These are phyloP conservation scores for Lodderomyces jiufengensis DNA, from an alignment of 1,139 yeast species.

Conservation along the genomic window DNA sequence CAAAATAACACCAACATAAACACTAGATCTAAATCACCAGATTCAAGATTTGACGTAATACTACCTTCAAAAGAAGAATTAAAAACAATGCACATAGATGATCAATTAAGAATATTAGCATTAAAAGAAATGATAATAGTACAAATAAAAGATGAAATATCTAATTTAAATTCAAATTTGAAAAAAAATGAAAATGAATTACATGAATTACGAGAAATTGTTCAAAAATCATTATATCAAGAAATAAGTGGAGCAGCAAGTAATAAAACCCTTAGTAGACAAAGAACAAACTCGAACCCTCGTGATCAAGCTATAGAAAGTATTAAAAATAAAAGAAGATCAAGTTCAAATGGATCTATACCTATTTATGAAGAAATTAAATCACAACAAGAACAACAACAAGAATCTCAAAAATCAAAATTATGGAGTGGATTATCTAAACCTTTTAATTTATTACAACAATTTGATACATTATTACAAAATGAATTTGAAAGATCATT, in stretches of 20 bases:
- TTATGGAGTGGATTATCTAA: constrained; percentile 38
- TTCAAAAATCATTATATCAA: constrained; percentile 38
- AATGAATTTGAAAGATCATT: constrained; percentile 59
- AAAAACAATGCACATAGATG: constrained; percentile 40
- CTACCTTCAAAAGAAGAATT: constrained; percentile 34
- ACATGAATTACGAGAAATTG: constrained; percentile 40
- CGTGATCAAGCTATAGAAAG: constrained; percentile 35
- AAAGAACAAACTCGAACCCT: constrained; percentile 28
- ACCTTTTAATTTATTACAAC: constrained; percentile 63
- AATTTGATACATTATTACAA: constrained; percentile 64
- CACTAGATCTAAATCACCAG: constrained; percentile 7
- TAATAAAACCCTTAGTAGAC: constrained; percentile 12
- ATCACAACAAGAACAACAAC: constrained; percentile 1
- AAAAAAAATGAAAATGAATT: constrained; percentile 44
- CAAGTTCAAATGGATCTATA: constrained; percentile 2
- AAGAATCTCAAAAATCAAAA: constrained; percentile 20
- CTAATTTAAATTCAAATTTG: constrained; percentile 27
- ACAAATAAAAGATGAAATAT: constrained; percentile 51
- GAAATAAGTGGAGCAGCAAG: constrained; percentile 20
- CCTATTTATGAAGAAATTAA: constrained; percentile 9
- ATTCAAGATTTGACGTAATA: constrained; percentile 24
- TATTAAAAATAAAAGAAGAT: constrained; percentile 22
- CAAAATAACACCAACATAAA: constrained; percentile 2
- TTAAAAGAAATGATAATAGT: constrained; percentile 60
- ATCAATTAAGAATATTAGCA: constrained; percentile 55